A percentile compares a stretch with the other conserved stretches of the same genome.
phyloP scores from a whole-genome alignment of 2,329 filamentous ascomycete species.

The Setomelanomma holmii region DNA sequence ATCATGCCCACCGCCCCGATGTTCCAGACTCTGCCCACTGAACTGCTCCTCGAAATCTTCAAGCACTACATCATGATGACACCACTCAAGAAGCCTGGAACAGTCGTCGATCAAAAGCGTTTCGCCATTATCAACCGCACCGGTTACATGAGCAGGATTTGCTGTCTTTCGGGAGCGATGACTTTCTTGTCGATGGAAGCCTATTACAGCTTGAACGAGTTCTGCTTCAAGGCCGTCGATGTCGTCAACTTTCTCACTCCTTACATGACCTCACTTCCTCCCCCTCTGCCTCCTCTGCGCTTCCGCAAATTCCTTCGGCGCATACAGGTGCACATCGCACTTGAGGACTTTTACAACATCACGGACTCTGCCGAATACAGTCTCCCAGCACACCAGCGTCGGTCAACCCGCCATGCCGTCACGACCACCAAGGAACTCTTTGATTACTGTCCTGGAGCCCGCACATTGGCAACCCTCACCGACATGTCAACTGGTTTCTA shows the following conservation, averaged over 20 bases:
- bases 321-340: constrained; percentile 10
- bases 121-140: constrained; percentile 12
- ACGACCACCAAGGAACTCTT: constrained; percentile 8
- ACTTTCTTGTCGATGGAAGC: constrained; percentile 11
- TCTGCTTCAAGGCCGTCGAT: not conserved
- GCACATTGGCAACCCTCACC: constrained; percentile 14
- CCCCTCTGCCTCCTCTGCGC: constrained; percentile 2
- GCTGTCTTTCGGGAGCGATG: constrained; percentile 12
- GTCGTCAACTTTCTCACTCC: not conserved
- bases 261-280: not conserved
- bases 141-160: constrained; percentile 7
- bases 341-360: constrained; percentile 13
- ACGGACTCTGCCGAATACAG: not conserved
- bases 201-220: not conserved
- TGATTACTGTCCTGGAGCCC: constrained; percentile 15
- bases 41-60: constrained; percentile 18
- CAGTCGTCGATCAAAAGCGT: constrained; percentile 1
- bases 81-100: constrained; percentile 2
- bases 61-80: constrained; percentile 3
- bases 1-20: constrained; percentile 2
- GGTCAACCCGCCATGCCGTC: not conserved
- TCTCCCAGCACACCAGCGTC: not conserved
- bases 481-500: constrained; percentile 4
- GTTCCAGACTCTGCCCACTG: not conserved
- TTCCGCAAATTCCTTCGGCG: constrained; percentile 5